Conservation (phyloP, 2,329 filamentous ascomycete genomes). For the Stachybotrys echinatus region DNA sequence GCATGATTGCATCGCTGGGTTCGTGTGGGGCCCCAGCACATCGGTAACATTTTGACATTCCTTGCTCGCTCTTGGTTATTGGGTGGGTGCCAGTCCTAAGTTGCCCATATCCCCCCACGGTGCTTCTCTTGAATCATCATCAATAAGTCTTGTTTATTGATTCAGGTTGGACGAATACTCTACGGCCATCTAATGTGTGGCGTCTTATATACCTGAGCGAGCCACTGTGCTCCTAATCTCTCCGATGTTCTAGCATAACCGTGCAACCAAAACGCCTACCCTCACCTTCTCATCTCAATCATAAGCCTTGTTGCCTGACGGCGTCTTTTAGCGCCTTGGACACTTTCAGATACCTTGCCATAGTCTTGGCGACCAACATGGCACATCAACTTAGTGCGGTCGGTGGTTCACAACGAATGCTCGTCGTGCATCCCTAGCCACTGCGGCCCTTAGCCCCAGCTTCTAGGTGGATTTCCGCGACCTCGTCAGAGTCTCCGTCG, state of each 20-base stretch:
- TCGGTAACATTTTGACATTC: not conserved
- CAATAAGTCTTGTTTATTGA: not conserved
- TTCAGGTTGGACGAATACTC: not conserved
- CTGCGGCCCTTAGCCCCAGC: constrained; percentile 12
- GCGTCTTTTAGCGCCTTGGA: not conserved
- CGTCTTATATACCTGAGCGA: not conserved
- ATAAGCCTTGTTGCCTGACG: not conserved
- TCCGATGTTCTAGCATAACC: not conserved
- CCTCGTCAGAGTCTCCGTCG: constrained; percentile 36
- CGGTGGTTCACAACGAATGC: too few species aligned
- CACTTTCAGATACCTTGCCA: not conserved
- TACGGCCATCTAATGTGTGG: not conserved
- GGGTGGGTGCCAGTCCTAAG: too few species aligned
- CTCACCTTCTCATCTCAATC: not conserved
- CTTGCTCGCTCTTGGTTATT: not conserved
- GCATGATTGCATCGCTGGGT: too few species aligned
- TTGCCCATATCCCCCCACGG: too few species aligned
- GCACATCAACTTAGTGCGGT: too few species aligned
- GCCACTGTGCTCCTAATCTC: not conserved
- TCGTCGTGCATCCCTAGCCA: too few species aligned
- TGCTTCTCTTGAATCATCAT: too few species aligned
- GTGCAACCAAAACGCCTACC: not conserved
- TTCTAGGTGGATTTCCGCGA: constrained; percentile 45
- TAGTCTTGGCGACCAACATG: too few species aligned
- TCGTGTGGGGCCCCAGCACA: not conserved